Evolutionary conservation across 2,329 filamentous ascomycete genomes (phyloP), one percentile per base, ranked within the genome.

Genomic region (Phyllachora maydis): DNA sequence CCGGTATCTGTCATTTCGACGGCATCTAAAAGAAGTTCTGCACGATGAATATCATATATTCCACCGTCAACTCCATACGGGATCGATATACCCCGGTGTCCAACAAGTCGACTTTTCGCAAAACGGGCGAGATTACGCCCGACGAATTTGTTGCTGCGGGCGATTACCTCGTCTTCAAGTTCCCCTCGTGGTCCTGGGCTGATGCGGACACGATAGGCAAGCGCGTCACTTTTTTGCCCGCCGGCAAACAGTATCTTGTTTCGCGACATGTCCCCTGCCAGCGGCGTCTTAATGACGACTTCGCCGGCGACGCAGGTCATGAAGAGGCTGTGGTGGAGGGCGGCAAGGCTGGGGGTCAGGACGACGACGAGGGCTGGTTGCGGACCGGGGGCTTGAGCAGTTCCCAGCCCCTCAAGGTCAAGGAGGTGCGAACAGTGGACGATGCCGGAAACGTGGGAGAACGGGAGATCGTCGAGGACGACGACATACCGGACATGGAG

Each of bases 121-220:
- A 68, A 39, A 92, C 83, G 4, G 88, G 88, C 34, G 78, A 95
- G 54, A 88, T 98, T 50, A 95, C 85, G 0, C 85, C 85, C 11
- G 85, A 93, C 42, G 88, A 98, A 59, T 98, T 98, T 49, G 62
- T 93, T 23, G 74, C 77, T 4, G 88, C 88, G 4, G 88, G 88
- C 38, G 88, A 98, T 55, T 98, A 95, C 47, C 70, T 98, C 18
- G 83, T 92, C 41, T 92, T 90, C 69, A 95, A 93, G 57, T 98
- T 98, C 52, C 88, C 85, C 6, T 91, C 85, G 28, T 98, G 88
- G 88, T 76, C 79, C 23, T 98, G 88, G 88, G 71, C 76, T 34
- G 79, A 88, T 39, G 83, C 85, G 35, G 77, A 85, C 26, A 68
- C 71, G n/a, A 65, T 72, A 2, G 62, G 66, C 30, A 78, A 81